These are phyloP conservation scores for Spinacia oleracea DNA, from an alignment of 179 eudicot genomes.

Conservation along the genomic window DNA sequence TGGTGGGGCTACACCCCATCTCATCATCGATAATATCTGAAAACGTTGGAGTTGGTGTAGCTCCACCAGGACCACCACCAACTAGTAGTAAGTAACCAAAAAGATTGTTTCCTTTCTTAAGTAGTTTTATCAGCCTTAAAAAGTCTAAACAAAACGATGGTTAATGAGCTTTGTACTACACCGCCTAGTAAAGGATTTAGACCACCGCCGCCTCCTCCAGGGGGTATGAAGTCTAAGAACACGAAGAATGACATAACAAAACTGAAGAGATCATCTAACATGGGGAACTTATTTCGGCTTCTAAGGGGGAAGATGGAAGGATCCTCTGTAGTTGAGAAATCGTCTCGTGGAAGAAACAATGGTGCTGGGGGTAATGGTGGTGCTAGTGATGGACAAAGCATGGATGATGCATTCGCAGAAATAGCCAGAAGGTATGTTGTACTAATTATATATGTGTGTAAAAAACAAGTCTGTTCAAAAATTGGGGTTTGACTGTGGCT, in stretches of 20 bases:
- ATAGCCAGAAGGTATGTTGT: constrained; percentile 81
- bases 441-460: no score
- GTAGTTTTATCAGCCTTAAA: neutral
- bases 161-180: neutral
- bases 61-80: neutral
- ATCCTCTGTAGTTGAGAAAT: constrained; percentile 47
- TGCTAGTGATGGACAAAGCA: constrained; percentile 68
- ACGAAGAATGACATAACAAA: constrained; percentile 53
- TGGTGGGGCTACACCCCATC: constrained; percentile 25
- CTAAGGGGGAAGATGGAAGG: constrained; percentile 93
- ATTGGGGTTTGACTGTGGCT: neutral
- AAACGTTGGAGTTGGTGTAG: constrained; percentile 5
- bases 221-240: constrained; percentile 43
- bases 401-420: constrained; percentile 97
- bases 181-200: constrained; percentile 38
- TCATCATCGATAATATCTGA: neutral
- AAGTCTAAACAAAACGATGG: neutral
- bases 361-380: constrained; percentile 40
- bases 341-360: constrained; percentile 50
- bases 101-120: neutral
- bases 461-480: neutral
- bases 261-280: constrained; percentile 81
- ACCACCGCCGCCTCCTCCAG: constrained; percentile 78
- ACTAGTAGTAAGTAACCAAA: neutral
- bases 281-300: constrained; percentile 72